Conservation (phyloP, 2,329 filamentous ascomycete species). For the Arthrobotrys conoides region DNA sequence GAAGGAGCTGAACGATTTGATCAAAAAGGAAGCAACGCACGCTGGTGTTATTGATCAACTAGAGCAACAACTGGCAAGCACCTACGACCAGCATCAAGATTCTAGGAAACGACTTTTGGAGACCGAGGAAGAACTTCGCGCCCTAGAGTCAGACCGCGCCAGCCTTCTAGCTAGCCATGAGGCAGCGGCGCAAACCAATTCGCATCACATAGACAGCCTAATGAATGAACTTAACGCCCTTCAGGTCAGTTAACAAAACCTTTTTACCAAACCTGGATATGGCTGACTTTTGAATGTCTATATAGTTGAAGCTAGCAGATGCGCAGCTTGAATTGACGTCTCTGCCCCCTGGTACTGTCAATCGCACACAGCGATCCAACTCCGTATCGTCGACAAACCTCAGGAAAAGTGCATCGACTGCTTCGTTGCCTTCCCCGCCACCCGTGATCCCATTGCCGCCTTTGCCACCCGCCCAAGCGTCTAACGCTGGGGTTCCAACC, state of each 20-base stretch:
- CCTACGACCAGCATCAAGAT: slow-evolving; percentile 89
- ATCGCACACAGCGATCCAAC: slow-evolving; percentile 72
- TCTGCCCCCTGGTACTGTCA: slow-evolving; percentile 64
- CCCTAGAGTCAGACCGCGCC: slow-evolving; percentile 80
- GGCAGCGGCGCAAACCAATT: slow-evolving; percentile 74
- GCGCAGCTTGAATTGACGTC: slow-evolving; percentile 68
- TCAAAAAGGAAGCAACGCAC: slow-evolving; percentile 85
- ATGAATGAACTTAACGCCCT: slow-evolving; percentile 80
- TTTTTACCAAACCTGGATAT: slow-evolving; percentile 61
- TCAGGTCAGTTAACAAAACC: slow-evolving; percentile 73
- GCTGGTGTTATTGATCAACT: slow-evolving; percentile 92
- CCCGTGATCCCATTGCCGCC: slow-evolving; percentile 96
- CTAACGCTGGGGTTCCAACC: slow-evolving; percentile 65
- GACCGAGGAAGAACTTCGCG: slow-evolving; percentile 69
- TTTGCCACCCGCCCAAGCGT: slow-evolving; percentile 72
- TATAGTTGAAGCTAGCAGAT: slow-evolving; percentile 75
- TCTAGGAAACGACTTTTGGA: slow-evolving; percentile 61
- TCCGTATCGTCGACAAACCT: slow-evolving; percentile 75
- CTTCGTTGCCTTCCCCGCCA: slow-evolving; percentile 90
- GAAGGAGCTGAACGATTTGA: slow-evolving; percentile 69
- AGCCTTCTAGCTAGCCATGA: slow-evolving; percentile 67
- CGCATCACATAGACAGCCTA: slow-evolving; percentile 78
- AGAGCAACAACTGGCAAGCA: slow-evolving; percentile 94
- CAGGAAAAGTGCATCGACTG: slow-evolving; percentile 86
- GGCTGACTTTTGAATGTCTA: slow-evolving; percentile 59